These are phyloP conservation scores for Collybia sp. DNA, from an alignment of 768 basidiomycete species.

Conservation along the genomic window DNA sequence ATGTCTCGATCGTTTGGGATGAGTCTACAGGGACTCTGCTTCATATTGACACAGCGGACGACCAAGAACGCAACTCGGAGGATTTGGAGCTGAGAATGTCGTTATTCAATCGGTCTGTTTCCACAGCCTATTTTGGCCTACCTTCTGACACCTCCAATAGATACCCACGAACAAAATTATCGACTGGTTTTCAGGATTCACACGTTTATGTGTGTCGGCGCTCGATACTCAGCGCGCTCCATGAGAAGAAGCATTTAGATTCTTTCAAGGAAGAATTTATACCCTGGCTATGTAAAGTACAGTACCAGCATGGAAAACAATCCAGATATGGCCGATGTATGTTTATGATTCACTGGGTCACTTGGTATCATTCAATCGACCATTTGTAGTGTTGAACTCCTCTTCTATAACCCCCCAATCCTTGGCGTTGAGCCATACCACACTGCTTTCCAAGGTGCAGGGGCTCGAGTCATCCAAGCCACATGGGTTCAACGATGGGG, in stretches of 20 bases:
- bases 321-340: conserved; percentile 57
- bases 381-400: conserved; percentile 39
- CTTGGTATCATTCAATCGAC: conserved; percentile 1
- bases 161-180: conserved; percentile 67
- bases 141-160: conserved; percentile 28
- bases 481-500: conserved; percentile 17
- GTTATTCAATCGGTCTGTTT: conserved; percentile 55
- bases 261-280: conserved; percentile 89
- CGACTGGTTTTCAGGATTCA: conserved; percentile 71
- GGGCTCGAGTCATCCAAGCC: conserved; percentile 12
- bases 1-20: conserved; percentile 65
- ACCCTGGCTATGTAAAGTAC: conserved; percentile 88
- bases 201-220: conserved; percentile 88
- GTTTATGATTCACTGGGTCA: conserved; percentile 2
- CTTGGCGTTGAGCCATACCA: conserved; percentile 58
- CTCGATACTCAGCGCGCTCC: conserved; percentile 66
- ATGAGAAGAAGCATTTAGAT: conserved; percentile 65
- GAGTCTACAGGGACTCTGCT: conserved; percentile 59
- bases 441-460: conserved; percentile 26
- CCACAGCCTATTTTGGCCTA: background rate
- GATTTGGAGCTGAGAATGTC: conserved; percentile 75
- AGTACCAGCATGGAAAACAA: conserved; percentile 62
- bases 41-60: conserved; percentile 69
- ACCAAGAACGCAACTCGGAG: conserved; percentile 60
- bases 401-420: conserved; percentile 37